A percentile compares a stretch with the other conserved stretches of the same genome.
Conservation (phyloP, 306 rosid species). For the Glycine latifolia region DNA sequence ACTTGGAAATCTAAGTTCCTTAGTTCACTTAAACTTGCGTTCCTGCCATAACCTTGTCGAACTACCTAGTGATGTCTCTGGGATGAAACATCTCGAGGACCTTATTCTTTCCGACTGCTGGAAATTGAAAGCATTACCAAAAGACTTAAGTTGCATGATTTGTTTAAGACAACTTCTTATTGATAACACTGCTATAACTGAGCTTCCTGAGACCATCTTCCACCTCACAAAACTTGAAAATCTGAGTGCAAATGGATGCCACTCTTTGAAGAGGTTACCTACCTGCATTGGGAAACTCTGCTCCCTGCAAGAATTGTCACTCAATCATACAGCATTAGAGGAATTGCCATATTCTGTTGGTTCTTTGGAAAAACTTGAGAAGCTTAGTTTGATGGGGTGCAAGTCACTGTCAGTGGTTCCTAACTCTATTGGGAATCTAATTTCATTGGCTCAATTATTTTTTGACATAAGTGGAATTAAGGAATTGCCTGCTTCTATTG, state of each 20-base stretch:
- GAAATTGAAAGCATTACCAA: constrained; percentile 55
- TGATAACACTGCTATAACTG: constrained; percentile 54
- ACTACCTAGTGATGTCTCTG: constrained; percentile 61
- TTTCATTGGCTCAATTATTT: constrained; percentile 32
- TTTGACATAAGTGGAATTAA: constrained; percentile 47
- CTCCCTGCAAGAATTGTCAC: constrained; percentile 59
- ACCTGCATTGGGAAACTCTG: constrained; percentile 55
- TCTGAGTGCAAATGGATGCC: constrained; percentile 51
- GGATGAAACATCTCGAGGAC: constrained; percentile 56
- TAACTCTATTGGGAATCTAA: constrained; percentile 49
- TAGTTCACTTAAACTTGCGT: constrained; percentile 55
- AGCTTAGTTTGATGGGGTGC: constrained; percentile 53
- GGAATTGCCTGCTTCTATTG: constrained; percentile 59
- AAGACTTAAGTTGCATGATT: constrained; percentile 55
- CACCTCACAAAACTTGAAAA: constrained; percentile 56
- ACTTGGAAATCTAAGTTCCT: constrained; percentile 48
- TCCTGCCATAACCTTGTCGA: constrained; percentile 45
- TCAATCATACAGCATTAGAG: constrained; percentile 50
- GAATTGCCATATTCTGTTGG: constrained; percentile 65
- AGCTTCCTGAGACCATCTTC: constrained; percentile 58
- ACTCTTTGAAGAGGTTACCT: constrained; percentile 50
- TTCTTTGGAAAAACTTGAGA: constrained; percentile 59
- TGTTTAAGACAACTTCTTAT: constrained; percentile 56
- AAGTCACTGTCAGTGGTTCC: constrained; percentile 53
- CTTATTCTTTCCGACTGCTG: constrained; percentile 55